Evolutionary conservation across 495 filamentous ascomycete genomes (phyloP).

Genomic region (Hyaloscypha bicolor): DNA sequence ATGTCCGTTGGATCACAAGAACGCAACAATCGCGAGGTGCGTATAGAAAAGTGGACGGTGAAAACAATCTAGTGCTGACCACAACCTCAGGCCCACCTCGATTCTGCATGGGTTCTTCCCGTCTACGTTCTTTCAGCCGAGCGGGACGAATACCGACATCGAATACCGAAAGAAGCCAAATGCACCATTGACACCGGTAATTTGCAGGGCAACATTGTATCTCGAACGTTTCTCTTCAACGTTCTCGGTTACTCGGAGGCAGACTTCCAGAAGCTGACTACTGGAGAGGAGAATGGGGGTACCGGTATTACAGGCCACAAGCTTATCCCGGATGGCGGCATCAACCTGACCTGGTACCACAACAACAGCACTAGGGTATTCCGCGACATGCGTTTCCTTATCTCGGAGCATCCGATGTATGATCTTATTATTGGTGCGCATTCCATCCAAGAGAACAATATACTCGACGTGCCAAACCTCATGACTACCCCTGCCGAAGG

Average conservation of each 20-base stretch:
- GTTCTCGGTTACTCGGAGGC: conserved; percentile 14
- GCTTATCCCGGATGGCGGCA: conserved; percentile 20
- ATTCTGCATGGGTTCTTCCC: conserved; percentile 18
- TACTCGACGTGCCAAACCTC: conserved; percentile 21
- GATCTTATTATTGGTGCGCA: conserved; percentile 18
- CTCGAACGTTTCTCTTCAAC: conserved; percentile 8
- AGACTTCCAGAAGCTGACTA: conserved; percentile 9
- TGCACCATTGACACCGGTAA: conserved; percentile 23
- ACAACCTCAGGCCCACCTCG: background rate
- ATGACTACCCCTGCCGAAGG: background rate
- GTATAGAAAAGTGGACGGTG: background rate
- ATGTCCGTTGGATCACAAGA: background rate
- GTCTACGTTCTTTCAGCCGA: conserved; percentile 21
- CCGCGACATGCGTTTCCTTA: conserved; percentile 18
- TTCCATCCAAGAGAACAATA: conserved; percentile 18
- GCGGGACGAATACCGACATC: conserved; percentile 5
- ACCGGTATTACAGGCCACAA: conserved; percentile 18
- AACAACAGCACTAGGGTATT: conserved; percentile 16
- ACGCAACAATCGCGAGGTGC: background rate
- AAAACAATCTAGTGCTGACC: no score
- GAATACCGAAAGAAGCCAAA: conserved; percentile 18
- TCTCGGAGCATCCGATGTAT: conserved; percentile 14
- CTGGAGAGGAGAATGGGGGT: conserved; percentile 9
- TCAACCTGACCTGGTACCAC: conserved; percentile 7
- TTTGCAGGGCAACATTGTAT: conserved; percentile 19